Evolutionary conservation across 495 filamentous ascomycete genomes (phyloP), one percentile per base, ranked within the genome.

Genomic region (Penicillium canescens): DNA sequence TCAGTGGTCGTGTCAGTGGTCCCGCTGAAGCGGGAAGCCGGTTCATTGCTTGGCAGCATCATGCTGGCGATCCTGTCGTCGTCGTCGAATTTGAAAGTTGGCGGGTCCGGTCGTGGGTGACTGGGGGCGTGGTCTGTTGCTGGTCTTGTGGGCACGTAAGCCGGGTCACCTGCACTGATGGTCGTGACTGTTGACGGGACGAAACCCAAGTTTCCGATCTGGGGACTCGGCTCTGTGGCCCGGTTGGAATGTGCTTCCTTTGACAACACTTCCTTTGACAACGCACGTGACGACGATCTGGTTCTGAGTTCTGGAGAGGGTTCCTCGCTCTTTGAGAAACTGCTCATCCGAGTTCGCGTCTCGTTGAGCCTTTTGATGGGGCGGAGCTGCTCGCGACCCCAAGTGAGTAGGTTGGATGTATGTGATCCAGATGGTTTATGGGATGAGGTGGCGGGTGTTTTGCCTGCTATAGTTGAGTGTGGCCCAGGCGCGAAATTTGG

Each of bases 11-110:
- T 82, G 62, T 87, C 86, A 3, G 88, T 91, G 13, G 87, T 87
- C 42, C 84, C 72, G 66, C 86, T 91, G 73, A 90, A 91, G 37
- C 87, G 87, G 48, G 87, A 92, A 0, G 67, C 62, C 7, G 84
- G 86, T 44, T 86, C 77, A 20, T 66, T 54, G 34, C 24, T 23
- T 14, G 62, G 50, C 23, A 72, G 50, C 46, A 68, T 61, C 42
- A 76, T 50, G 38, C 63, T 63, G 35, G 54, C 56, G 12, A 68
- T 44, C 9, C 52, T 37, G 24, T 52, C 31, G 43, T 54, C 40
- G 31, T 52, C 35, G 43, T 62, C 56, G 38, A 69, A 54, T 13
- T 66, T 59, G 31, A 60, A 45, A 12, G 41, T 55, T 21, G 50
- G 40, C 24, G 28, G 34, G 18, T 40, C 11, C 13, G 43, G 31